phyloP scores from a whole-genome alignment of 164 flowering plant species.

The Annona squamosa region DNA sequence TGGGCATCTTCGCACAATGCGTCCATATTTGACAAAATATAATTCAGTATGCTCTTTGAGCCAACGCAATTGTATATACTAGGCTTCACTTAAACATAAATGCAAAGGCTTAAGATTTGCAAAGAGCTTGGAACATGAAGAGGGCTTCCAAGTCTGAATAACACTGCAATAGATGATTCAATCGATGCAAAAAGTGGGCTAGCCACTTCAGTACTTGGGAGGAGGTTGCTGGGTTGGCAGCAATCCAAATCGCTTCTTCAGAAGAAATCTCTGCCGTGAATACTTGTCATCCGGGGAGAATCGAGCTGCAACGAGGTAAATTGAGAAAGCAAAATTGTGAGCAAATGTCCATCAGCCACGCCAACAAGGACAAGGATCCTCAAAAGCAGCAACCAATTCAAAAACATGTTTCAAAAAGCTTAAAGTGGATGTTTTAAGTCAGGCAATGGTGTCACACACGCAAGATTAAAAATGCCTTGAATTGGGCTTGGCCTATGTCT shows the following conservation, averaged over 20 bases:
- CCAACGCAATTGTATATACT: too few relatives aligned
- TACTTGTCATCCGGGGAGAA: conserved; percentile 96
- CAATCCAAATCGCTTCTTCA: conserved; percentile 91
- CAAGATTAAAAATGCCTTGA: too few relatives aligned
- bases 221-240: conserved; percentile 80
- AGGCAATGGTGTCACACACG: not conserved
- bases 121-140: too few relatives aligned
- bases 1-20: too few relatives aligned
- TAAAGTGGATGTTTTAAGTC: not conserved
- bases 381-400: not conserved
- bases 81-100: too few relatives aligned
- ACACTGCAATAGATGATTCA: not conserved
- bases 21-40: too few relatives aligned
- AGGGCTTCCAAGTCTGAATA: too few relatives aligned
- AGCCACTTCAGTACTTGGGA: conserved; percentile 50
- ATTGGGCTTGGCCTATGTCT: too few relatives aligned
- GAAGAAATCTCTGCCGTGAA: conserved; percentile 80
- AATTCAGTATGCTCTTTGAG: too few relatives aligned
- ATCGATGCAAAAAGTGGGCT: not conserved
- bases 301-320: conserved; percentile 57
- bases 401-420: not conserved
- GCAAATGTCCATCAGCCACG: not conserved
- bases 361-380: not conserved
- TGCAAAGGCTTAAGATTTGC: too few relatives aligned
- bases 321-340: not conserved